A percentile compares a stretch with the other conserved stretches of the same genome.
These are phyloP conservation scores for Triticum monococcum DNA, from an alignment of 176 grass and related monocot species.

Conservation along the genomic window DNA sequence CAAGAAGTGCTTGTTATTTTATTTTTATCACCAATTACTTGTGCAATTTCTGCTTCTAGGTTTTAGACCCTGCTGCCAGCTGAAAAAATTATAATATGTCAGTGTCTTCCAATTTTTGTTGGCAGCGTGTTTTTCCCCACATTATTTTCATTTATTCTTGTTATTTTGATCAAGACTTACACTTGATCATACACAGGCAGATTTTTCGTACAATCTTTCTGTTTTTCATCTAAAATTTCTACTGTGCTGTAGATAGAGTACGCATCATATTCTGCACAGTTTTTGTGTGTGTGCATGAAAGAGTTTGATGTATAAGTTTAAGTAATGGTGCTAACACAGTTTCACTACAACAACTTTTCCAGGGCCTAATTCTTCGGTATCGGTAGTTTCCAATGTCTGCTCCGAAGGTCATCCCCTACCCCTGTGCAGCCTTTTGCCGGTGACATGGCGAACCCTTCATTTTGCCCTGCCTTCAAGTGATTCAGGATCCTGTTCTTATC, in stretches of 20 bases:
- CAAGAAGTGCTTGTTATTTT: background rate
- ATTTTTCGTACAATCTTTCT: background rate
- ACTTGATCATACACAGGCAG: background rate
- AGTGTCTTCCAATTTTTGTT: background rate
- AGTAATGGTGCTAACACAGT: background rate
- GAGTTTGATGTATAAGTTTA: background rate
- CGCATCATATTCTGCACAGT: background rate
- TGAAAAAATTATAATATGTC: background rate
- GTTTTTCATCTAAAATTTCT: background rate
- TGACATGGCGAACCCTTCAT: background rate
- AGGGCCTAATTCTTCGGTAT: background rate
- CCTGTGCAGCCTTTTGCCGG: background rate
- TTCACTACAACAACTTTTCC: conserved; percentile 11
- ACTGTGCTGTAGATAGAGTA: background rate
- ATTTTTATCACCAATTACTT: background rate
- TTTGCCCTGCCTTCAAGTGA: conserved; percentile 12
- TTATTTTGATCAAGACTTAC: conserved; percentile 6
- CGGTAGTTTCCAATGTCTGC: conserved; percentile 20
- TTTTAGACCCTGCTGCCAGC: background rate
- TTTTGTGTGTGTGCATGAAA: background rate
- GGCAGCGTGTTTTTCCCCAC: background rate
- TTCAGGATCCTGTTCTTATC: background rate
- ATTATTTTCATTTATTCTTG: background rate
- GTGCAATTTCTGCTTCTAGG: background rate
- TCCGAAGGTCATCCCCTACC: background rate